These are phyloP conservation scores for Adansonia grandidieri DNA, from an alignment of 441 rosid species.

Conservation along the genomic window DNA sequence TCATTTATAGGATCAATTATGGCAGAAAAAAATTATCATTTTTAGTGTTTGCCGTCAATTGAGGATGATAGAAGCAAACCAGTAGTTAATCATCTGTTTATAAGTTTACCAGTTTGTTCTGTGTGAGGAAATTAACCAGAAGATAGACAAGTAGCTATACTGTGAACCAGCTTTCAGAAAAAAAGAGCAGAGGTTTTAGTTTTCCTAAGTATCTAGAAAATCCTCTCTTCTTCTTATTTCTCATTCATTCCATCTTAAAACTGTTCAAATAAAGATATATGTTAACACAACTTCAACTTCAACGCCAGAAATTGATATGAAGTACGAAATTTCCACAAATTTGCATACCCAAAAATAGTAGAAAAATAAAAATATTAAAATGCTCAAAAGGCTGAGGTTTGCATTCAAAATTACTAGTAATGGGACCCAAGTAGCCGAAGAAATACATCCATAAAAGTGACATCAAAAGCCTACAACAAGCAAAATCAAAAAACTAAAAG, in stretches of 20 bases:
- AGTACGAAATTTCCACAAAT: conserved; percentile 29
- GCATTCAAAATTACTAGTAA: conserved; percentile 24
- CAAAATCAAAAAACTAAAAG: conserved; percentile 31
- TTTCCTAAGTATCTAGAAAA: not conserved
- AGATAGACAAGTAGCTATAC: not conserved
- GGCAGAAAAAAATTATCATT: not conserved
- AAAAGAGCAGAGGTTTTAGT: not conserved
- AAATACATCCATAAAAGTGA: conserved; percentile 8
- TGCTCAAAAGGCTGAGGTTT: conserved; percentile 21
- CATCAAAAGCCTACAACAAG: conserved; percentile 31
- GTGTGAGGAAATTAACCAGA: not conserved
- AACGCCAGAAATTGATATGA: conserved; percentile 24
- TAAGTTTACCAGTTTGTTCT: not conserved
- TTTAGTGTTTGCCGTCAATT: not conserved
- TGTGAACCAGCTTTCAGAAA: not conserved
- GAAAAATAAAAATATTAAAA: conserved; percentile 25
- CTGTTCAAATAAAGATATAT: conserved; percentile 7
- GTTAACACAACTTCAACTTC: not conserved
- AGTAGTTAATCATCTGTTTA: not conserved
- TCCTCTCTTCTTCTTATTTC: conserved; percentile 2
- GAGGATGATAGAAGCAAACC: not conserved
- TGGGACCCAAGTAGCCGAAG: conserved; percentile 42
- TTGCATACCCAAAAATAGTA: conserved; percentile 32
- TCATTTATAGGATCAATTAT: not conserved
- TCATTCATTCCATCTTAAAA: conserved; percentile 12